A percentile compares a stretch with the other conserved stretches of the same genome.
phyloP scores from a whole-genome alignment of 768 basidiomycete species.

The Lactarius akahatsu region DNA sequence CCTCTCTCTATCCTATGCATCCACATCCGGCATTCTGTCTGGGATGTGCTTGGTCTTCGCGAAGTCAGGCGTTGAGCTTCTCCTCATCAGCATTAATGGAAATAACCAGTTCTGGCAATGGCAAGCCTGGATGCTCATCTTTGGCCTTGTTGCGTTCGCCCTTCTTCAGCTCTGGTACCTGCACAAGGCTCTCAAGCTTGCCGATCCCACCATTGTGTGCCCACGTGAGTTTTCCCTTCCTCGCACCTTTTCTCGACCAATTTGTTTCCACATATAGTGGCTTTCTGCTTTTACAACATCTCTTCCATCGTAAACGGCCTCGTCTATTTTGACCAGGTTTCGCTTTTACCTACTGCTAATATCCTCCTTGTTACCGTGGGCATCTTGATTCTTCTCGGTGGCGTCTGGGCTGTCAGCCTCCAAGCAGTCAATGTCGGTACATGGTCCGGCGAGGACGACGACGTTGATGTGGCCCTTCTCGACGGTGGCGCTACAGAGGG shows the following conservation, averaged over 20 bases:
- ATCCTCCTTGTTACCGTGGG: conserved; percentile 76
- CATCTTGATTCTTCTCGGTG: conserved; percentile 72
- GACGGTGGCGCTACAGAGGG: conserved; percentile 11
- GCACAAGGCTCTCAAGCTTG: conserved; percentile 74
- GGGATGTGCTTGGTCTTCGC: conserved; percentile 94
- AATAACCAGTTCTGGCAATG: conserved; percentile 81
- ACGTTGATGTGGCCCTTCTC: conserved; percentile 11
- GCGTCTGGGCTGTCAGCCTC: conserved; percentile 88
- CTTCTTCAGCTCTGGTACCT: conserved; percentile 83
- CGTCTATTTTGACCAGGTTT: conserved; percentile 86
- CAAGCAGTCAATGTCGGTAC: conserved; percentile 52
- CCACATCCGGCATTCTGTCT: conserved; percentile 82
- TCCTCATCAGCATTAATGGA: conserved; percentile 73
- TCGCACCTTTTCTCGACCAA: background rate
- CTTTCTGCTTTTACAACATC: conserved; percentile 94
- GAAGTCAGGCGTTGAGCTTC: conserved; percentile 88
- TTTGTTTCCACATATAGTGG: conserved; percentile 47
- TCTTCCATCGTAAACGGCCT: conserved; percentile 89
- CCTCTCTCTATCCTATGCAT: conserved; percentile 82
- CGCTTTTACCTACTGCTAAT: conserved; percentile 64
- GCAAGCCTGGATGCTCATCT: conserved; percentile 79
- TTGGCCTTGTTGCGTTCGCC: conserved; percentile 70
- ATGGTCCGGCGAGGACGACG: conserved; percentile 44
- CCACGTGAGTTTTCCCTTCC: conserved; percentile 53
- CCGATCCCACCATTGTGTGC: conserved; percentile 83